Evolutionary conservation across 306 rosid species (phyloP), one percentile per base, ranked within the genome.

Genomic region (Medicago arabica): DNA sequence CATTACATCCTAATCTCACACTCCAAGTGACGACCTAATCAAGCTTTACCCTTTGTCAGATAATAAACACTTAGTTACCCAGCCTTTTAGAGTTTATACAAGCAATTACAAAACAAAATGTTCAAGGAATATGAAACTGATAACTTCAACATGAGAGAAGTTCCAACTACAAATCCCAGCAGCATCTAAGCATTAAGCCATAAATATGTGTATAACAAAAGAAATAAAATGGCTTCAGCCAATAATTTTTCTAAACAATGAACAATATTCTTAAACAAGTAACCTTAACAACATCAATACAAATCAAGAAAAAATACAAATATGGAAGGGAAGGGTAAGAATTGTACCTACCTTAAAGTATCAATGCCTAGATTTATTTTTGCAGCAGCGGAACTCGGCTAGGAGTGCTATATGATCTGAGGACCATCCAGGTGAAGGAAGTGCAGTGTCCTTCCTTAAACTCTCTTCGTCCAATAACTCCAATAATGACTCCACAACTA

Each of bases 401-500:
- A 95, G 87, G 72, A 95, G 96, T 57, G 99, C 99, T 72, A 90
- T 89, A 78, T 95, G 99, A 90, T 95, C 97, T 8, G 99, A 95
- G 82, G 99, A 92, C 99, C 99, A 95, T 84, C 89, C 96, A 38
- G 97, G 99, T 54, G 99, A 95, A 82, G 99, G 99, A 85, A 95
- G 97, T 18, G 97, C 99, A 21, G 99, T 92, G 84, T 92, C 97
- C 85, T 92, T 95, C 89, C 97, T 90, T 87, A 95, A 89, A 83
- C 93, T 89, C 74, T 90, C 97, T 88, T 92, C 99, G 46, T 95
- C 99, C 87, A 95, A 78, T 83, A 95, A 91, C 89, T 95, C 99
- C 89, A 95, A 82, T 38, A 95, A 87, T 64, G 97, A 88, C 71
- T 89, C 99, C 80, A 95, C 99, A 6, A 94, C 87, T 84, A 95